These are phyloP conservation scores for Blastobotrys niveus DNA, from an alignment of 1,139 yeast genomes.

Conservation along the genomic window DNA sequence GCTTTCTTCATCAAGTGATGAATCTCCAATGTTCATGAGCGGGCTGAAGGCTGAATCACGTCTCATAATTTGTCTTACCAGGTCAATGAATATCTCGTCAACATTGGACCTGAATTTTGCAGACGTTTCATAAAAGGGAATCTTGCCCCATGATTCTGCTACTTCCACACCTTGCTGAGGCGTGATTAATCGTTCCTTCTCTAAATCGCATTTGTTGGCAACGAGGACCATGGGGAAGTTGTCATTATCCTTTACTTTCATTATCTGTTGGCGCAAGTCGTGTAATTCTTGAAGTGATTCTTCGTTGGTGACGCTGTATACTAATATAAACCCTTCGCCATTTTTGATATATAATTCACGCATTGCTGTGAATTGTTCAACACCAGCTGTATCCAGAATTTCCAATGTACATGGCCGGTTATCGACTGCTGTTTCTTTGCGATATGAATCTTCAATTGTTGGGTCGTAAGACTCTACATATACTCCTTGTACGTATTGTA, in stretches of 20 bases:
- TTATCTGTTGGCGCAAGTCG: conserved; percentile 82
- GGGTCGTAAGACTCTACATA: conserved; percentile 95
- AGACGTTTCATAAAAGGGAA: conserved; percentile 73
- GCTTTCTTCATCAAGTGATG: too few relatives aligned
- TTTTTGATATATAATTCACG: conserved; percentile 58
- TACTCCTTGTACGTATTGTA: conserved; percentile 33
- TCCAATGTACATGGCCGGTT: conserved; percentile 38
- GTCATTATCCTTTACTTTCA: conserved; percentile 65
- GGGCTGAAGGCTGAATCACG: conserved; percentile 31
- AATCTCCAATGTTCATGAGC: conserved; percentile 4
- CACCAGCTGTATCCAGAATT: conserved; percentile 44
- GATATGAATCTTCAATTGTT: conserved; percentile 68
- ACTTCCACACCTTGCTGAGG: conserved; percentile 46
- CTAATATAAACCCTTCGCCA: conserved; percentile 46
- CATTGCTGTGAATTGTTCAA: conserved; percentile 45
- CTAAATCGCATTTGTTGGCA: conserved; percentile 56
- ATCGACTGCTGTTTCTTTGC: conserved; percentile 37
- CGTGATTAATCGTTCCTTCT: conserved; percentile 54
- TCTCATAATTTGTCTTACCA: conserved; percentile 61
- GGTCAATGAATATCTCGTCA: conserved; percentile 80
- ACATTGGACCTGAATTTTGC: conserved; percentile 85
- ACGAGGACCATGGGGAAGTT: conserved; percentile 41
- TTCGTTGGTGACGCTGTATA: conserved; percentile 81
- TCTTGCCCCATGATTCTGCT: conserved; percentile 85
- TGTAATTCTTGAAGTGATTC: conserved; percentile 73